These are phyloP conservation scores for Tetrapisispora iriomotensis DNA, from an alignment of 805 yeast genomes.

Conservation along the genomic window DNA sequence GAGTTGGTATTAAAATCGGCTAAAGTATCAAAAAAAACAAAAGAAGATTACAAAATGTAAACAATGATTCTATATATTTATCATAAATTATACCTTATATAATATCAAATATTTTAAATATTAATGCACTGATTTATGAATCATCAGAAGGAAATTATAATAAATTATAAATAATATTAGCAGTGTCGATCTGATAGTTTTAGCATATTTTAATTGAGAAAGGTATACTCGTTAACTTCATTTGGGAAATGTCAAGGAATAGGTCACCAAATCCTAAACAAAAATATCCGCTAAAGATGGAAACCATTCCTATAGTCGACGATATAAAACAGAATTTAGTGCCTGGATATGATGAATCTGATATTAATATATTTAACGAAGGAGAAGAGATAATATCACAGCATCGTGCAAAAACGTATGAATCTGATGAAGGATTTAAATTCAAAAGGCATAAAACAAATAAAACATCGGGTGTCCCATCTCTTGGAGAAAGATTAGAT, in stretches of 20 bases:
- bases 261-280: conserved; percentile 7
- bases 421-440: conserved; percentile 25
- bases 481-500: conserved; percentile 25
- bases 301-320: conserved; percentile 14
- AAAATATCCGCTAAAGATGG: conserved; percentile 18
- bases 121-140: too few species aligned
- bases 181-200: too few species aligned
- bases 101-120: neutral
- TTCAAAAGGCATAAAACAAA: conserved; percentile 26
- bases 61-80: neutral
- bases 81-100: neutral
- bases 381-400: conserved; percentile 6
- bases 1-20: neutral
- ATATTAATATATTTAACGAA: conserved; percentile 1
- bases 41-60: conserved; percentile 1
- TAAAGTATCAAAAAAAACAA: neutral
- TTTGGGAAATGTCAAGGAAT: neutral
- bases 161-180: too few species aligned
- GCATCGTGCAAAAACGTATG: conserved; percentile 9
- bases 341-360: neutral
- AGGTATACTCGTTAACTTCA: too few species aligned
- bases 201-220: too few species aligned
- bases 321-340: conserved; percentile 1
- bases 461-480: conserved; percentile 17
- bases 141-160: too few species aligned